These are phyloP conservation scores for Trypanosoma avium DNA, from an alignment of 208 protist species.

Conservation along the genomic window DNA sequence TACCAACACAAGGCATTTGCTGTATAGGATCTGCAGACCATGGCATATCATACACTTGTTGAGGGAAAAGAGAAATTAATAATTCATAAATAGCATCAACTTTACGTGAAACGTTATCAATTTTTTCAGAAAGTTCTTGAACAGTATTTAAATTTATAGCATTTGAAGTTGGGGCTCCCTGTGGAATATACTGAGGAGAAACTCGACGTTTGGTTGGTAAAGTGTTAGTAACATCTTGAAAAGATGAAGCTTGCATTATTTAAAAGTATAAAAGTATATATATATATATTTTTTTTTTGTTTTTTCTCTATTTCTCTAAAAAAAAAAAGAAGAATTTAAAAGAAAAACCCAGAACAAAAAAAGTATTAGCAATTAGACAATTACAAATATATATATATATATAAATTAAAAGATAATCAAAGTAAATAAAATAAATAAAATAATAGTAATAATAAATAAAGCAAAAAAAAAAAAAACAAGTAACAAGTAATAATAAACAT, in stretches of 20 bases:
- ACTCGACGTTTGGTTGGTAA: conserved; percentile 13
- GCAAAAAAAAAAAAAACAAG: not conserved
- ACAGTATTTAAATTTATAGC: not conserved
- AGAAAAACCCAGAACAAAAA: conserved; percentile 1
- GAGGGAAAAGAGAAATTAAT: conserved; percentile 1
- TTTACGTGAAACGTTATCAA: conserved; percentile 20
- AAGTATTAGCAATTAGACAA: conserved; percentile 4
- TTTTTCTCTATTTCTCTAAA: not conserved
- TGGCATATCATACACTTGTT: not conserved
- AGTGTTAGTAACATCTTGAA: conserved; percentile 26
- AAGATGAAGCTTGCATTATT: conserved; percentile 6
- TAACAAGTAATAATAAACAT: not conserved
- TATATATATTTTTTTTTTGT: not conserved
- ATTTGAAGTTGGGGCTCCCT: not conserved
- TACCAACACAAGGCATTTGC: not conserved
- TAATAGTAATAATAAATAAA: not conserved
- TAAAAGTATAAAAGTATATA: not conserved
- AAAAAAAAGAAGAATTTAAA: conserved; percentile 14
- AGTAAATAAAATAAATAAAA: too few relatives aligned
- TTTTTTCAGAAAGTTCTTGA: conserved; percentile 17
- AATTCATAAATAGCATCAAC: conserved; percentile 25
- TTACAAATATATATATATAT: not conserved
- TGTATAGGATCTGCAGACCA: not conserved
- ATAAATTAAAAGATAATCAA: too few relatives aligned
- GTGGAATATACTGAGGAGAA: not conserved